Evolutionary conservation across 768 basidiomycete species (phyloP).

Genomic region (Termitomyces sp.): DNA sequence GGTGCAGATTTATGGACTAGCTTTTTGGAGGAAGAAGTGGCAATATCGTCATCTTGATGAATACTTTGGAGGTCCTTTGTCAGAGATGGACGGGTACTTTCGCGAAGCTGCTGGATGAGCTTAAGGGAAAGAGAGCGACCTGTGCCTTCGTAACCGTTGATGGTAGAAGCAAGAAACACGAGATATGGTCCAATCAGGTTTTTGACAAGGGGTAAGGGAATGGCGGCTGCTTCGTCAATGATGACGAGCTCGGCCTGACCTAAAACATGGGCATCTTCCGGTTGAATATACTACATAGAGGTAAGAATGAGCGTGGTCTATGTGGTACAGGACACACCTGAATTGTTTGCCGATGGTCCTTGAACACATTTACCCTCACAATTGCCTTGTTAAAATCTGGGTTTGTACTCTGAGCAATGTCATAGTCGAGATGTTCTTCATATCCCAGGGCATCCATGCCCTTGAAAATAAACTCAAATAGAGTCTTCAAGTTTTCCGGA

Average conservation of each 20-base stretch:
- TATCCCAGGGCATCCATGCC: constrained; percentile 92
- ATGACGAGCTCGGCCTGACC: constrained; percentile 97
- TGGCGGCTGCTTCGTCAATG: constrained; percentile 98
- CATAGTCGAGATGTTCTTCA: constrained; percentile 97
- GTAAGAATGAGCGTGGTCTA: background rate
- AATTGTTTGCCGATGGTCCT: constrained; percentile 91
- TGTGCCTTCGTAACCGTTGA: constrained; percentile 99
- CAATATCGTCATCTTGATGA: constrained; percentile 31
- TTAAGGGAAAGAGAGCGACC: constrained; percentile 98
- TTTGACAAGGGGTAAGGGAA: constrained; percentile 91
- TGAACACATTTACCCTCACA: constrained; percentile 91
- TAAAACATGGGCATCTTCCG: constrained; percentile 94
- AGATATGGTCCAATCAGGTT: constrained; percentile 95
- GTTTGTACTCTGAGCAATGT: constrained; percentile 92
- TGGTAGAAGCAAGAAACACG: constrained; percentile 98
- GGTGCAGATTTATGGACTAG: constrained; percentile 45
- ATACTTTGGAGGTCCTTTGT: constrained; percentile 48
- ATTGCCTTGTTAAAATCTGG: constrained; percentile 93
- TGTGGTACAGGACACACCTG: constrained; percentile 51
- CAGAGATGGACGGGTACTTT: constrained; percentile 77
- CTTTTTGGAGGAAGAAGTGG: constrained; percentile 45
- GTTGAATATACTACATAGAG: constrained; percentile 83
- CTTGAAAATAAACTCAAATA: constrained; percentile 98
- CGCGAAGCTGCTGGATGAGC: constrained; percentile 93
- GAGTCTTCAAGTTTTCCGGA: constrained; percentile 94